Base-by-base conservation (phyloP, 2,329 filamentous ascomycete genomes). In the Corinectria fuckeliana region DNA sequence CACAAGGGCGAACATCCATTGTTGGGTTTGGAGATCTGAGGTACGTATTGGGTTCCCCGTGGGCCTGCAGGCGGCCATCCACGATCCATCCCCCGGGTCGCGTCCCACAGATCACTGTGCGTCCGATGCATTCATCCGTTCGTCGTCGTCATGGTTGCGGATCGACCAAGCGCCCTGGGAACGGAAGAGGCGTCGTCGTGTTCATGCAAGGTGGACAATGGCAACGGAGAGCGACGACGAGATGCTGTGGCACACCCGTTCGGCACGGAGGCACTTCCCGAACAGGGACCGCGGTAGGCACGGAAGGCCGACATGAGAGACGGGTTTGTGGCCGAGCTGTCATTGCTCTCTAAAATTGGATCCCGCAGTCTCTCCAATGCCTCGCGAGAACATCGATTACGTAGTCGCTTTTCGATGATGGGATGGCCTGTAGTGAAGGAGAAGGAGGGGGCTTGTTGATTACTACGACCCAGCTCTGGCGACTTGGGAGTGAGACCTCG, bases 21-120 rank as follows among this genome's bases (percentile, higher is more conserved):
- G 28, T 36, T 59, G 28, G 56, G 51, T 59, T 44, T 45, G 51
- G 51, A 50, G 61, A 44, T 47, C 61, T 52, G 50, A 49, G 53
- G 58, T 42, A 16, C 32, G 32, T n/a, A 38, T 44, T 50, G 32
- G 16, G 23, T n/a, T n/a, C n/a, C 26, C 28, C 20, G 16, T 63
- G 32, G n/a, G 42, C 52, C 32, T 45, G 56, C 34, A 45, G 34
- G 34, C 14, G 32, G 20, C n/a, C 34, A 41, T 51, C 48, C 45
- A 44, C n/a, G n/a, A 45, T 47, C 57, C 58, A 60, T 50, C 54
- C 20, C 30, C 47, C 34, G 26, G 48, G 28, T 44, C 36, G 52
- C 42, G 57, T 64, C 57, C 58, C 64, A 64, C 69, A 64, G 50
- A 65, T 61, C 52, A 54, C 55, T 57, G 49, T 21, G 53, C 49